Evolutionary conservation across 208 protist genomes (phyloP).

Genomic region (Crithidia bombi): DNA sequence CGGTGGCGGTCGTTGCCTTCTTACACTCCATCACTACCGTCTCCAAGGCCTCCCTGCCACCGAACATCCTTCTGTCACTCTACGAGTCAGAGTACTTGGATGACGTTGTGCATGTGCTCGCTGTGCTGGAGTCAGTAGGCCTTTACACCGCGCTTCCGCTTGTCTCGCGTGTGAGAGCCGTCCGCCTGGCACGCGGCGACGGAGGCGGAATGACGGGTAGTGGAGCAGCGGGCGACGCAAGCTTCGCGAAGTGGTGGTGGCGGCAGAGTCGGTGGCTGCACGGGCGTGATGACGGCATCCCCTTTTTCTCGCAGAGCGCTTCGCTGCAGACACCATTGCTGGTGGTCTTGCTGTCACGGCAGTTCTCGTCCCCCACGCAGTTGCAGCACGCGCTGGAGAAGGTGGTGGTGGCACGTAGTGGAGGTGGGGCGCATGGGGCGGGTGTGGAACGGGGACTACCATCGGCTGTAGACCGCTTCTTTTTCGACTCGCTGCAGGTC

Average conservation of each 20-base stretch:
- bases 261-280: constrained; percentile 1
- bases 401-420: no score
- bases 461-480: constrained; percentile 16
- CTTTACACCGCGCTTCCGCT: constrained; percentile 24
- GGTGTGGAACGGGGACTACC: neutral
- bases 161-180: neutral
- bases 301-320: constrained; percentile 2
- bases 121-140: constrained; percentile 2
- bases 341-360: constrained; percentile 17
- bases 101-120: constrained; percentile 11
- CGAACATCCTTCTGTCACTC: constrained; percentile 35
- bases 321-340: constrained; percentile 9
- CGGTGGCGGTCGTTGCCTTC: constrained; percentile 31
- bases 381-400: constrained; percentile 1
- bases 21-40: constrained; percentile 20
- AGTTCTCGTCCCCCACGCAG: neutral
- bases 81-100: constrained; percentile 38
- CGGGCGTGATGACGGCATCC: neutral
- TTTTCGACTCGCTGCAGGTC: constrained; percentile 15
- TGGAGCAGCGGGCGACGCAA: no score
- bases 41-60: neutral
- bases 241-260: neutral
- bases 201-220: neutral
- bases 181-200: neutral
- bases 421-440: neutral